Conservation (phyloP, 345 rosid genomes). For the Chamaenerion angustifolium region DNA sequence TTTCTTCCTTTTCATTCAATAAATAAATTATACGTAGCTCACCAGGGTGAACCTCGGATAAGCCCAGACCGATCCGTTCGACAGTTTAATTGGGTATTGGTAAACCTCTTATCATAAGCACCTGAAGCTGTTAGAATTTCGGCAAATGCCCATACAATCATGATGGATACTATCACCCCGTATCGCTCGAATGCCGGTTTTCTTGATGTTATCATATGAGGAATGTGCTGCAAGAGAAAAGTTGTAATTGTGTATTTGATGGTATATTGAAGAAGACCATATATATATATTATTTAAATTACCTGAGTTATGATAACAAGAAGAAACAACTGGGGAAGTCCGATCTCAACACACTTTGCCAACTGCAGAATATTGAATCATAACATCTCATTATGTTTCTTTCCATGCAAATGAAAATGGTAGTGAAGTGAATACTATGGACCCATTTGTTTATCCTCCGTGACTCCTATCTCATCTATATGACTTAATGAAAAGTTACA, state of each 20-base stretch:
- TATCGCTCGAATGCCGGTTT: constrained; percentile 28
- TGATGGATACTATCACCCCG: constrained; percentile 49
- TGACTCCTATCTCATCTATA: no score
- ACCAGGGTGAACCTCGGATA: constrained; percentile 72
- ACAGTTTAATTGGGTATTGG: constrained; percentile 61
- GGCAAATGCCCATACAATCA: constrained; percentile 57
- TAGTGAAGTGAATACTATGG: no score
- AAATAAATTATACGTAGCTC: constrained; percentile 5
- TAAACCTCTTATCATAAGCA: constrained; percentile 44
- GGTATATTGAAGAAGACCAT: background rate
- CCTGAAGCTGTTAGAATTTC: constrained; percentile 74
- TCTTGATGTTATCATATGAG: constrained; percentile 34
- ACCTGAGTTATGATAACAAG: constrained; percentile 75
- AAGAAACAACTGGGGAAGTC: constrained; percentile 62
- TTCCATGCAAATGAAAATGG: no score
- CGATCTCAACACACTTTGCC: constrained; percentile 61
- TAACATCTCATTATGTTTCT: background rate
- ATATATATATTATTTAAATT: background rate
- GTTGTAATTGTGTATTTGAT: constrained; percentile 1
- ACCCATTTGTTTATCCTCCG: no score
- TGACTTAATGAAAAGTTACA: no score
- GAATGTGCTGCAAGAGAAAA: constrained; percentile 71
- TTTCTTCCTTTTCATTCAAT: background rate
- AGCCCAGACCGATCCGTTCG: constrained; percentile 84
- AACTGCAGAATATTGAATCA: constrained; percentile 1